Evolutionary conservation across 108 stramenopile species (phyloP), one percentile per base, ranked within the genome.

Genomic region (Nitzschia palea): DNA sequence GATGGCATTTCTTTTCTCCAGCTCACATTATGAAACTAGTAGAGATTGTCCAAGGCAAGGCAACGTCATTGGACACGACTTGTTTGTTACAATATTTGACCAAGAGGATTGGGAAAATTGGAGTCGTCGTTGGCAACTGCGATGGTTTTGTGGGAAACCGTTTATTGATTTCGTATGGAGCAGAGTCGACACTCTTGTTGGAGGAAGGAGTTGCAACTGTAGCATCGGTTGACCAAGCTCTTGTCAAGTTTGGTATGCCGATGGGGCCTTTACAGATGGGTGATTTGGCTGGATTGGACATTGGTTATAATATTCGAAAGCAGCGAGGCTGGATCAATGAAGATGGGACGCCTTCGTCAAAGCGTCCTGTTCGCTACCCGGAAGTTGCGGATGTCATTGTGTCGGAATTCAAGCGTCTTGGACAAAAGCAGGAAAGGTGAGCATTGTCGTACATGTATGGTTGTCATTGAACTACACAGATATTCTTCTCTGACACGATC

Each of bases 81-180:
- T 86, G 90, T 36, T 67, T 91, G 9, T 85, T 97, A 29, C 83
- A 90, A 44, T 67, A 71, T 0, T 42, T 94, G 27, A 94, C 89
- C 37, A 97, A 96, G 63, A 80, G 70, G 3, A 89, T 99, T 37
- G 76, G 83, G 54, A 99, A 99, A 82, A 80, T 85, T 64, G 94
- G 94, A 26, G 96, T 99, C 20, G 85, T 95, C 2, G 98, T 96
- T 17, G 97, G 97, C 15, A 97, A 99, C 71, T 97, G 96, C 68
- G 88, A 96, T 81, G 98, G 98, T 5, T 99, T 99, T 70, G 95
- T 97, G 45, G 98, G 96, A 36, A 99, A 99, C 76, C 90, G 98
- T 40, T 87, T 98, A 91, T 57, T 97, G 64, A 74, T 82, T 47
- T 91, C 93, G n/a, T 94, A 95, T 66, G 70, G 82, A 9, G 70